Base-by-base conservation (phyloP, 129 eudicot genomes). In the Gnaphalium uliginosum region DNA sequence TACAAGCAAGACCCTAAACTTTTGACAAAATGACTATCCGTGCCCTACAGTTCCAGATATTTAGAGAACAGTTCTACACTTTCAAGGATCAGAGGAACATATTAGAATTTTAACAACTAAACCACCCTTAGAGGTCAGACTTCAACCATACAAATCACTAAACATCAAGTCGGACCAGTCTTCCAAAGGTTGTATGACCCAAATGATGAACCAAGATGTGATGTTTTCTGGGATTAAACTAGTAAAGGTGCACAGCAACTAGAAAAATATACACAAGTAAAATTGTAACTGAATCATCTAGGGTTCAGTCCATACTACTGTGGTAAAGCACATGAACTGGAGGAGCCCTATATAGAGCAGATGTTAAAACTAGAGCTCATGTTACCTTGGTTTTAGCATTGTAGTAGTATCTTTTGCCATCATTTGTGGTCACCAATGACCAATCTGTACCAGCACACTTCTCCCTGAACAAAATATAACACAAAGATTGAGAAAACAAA, bases 361-460 rank as follows among this genome's bases (percentile, higher is more conserved):
- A 39, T 39, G 14, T 39, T 39, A 0, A 56, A 56, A n/a, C 10
- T 56, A 72, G 19, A 53, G 75, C 26, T 64, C 66, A 68, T 4
- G 5, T 56, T 83, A 90, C 99, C 97, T 91, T 87, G 71, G 94
- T 89, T 79, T 69, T 87, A 57, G 82, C 69, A 63, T 91, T 91
- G 87, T 89, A 91, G 73, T 89, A 95, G 79, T 95, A 95, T 83
- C 79, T 84, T 77, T 95, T 89, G 53, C 99, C 99, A 67, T 95
- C 99, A 87, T 95, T 91, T 67, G 99, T 95, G 41, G 88, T 85
- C 71, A 95, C 99, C 75, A 86, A 67, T 54, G 90, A 80, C 99
- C 99, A 95, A 81, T 95, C 99, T 64, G 96, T 91, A 83, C 92
- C 94, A 54, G 83, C 81, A 76, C 94, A 80, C 84, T 87, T 95